phyloP scores from a whole-genome alignment of 495 filamentous ascomycete genomes.

The Viridothelium virens region DNA sequence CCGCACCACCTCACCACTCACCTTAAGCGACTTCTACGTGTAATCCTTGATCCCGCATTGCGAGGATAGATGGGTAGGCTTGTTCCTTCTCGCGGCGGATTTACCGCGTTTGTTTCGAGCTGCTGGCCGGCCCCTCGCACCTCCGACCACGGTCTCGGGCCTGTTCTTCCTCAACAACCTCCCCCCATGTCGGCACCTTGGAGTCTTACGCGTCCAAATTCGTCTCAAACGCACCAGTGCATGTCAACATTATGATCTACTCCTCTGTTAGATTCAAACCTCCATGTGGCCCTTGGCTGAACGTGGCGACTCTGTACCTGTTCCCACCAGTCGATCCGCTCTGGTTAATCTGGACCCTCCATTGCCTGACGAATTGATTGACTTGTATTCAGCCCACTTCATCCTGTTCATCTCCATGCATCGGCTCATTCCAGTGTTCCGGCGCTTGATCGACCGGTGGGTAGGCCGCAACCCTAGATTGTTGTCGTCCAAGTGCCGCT shows the following conservation, averaged over 20 bases:
- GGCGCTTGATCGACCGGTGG: constrained; percentile 34
- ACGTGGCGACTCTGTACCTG: not conserved
- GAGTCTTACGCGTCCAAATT: not conserved
- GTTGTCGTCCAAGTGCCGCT: not conserved
- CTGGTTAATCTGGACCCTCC: not conserved
- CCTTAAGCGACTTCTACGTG: too few species aligned
- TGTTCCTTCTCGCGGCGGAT: not conserved
- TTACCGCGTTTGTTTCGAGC: not conserved
- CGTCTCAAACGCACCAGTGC: not conserved
- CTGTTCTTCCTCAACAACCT: not conserved
- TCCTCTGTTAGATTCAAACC: not conserved
- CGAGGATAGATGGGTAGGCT: too few species aligned
- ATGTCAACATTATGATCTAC: not conserved
- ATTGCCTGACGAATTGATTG: not conserved
- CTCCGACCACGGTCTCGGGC: not conserved
- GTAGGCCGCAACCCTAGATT: not conserved
- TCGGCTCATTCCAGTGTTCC: constrained; percentile 34
- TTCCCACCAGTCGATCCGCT: not conserved
- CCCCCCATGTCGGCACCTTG: not conserved
- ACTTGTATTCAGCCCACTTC: not conserved
- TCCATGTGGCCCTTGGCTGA: not conserved
- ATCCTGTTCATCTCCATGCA: constrained; percentile 41
- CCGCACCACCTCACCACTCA: not conserved
- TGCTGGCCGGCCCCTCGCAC: not conserved
- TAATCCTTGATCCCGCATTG: too few species aligned